Base-by-base conservation (phyloP, 768 basidiomycete species). In the Lactifluus rugatus region DNA sequence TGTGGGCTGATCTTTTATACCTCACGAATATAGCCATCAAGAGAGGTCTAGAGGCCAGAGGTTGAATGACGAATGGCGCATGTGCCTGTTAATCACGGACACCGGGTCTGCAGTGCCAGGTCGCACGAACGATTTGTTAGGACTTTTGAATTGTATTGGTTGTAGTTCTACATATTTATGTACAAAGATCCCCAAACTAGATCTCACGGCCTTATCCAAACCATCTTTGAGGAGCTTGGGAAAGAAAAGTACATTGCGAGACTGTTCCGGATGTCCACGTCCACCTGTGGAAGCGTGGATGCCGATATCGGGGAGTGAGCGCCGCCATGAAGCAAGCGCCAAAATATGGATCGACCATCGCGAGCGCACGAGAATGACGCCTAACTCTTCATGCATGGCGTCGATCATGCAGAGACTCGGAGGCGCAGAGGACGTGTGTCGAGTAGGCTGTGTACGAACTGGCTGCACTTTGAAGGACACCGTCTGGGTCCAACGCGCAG, bases 31-130 rank as follows among this genome's bases (percentile, higher is more conserved):
- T 37, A 72, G 71, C 71, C 19, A 70, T 72, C 58, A 72, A 72
- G 65, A 67, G 69, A 45, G 68, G 69, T 10, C 61, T 72, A n/a
- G 70, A 72, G 55, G 23, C 61, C 19, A 65, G 56, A 41, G 58
- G 52, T 39, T 57, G 60, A 58, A 52, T 11, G 36, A 21, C 10
- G 60, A 58, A 52, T 11, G 36, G 26, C 10, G 44, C 14, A 36
- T 31, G 49, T 49, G 44, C 17, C 16, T 16, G 19, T 10, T 19
- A 13, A 13, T 10, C 23, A 46, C 23, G 25, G 39, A 26, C n/a
- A 34, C 36, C 19, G n/a, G 11, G 21, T 5, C 37, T n/a, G 41
- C 14, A 11, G 51, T 52, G 19, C 0, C 42, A 14, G 10, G 31
- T 17, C 37, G 39, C 46, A 56, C 21, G 32, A 36, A 51, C 44